Evolutionary conservation across 2,329 filamentous ascomycete species (phyloP).

Genomic region (Arachnomyces sp.): DNA sequence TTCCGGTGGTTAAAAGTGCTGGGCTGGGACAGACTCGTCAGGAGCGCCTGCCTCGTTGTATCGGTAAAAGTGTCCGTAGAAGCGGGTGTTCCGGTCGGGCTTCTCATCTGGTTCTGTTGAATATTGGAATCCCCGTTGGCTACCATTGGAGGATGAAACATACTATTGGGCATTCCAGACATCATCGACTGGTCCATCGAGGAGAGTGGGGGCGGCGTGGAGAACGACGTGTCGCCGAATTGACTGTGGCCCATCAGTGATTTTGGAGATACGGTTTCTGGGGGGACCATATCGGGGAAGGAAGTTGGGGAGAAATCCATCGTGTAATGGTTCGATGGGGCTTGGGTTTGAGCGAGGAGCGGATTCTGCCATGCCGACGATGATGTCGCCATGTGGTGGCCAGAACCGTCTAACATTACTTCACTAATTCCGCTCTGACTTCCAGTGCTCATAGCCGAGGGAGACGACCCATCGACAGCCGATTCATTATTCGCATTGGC

Average conservation of each 20-base stretch:
- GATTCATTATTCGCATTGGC: conserved; percentile 63
- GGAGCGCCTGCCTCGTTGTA: conserved; percentile 54
- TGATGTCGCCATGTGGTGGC: conserved; percentile 49
- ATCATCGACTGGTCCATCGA: conserved; percentile 65
- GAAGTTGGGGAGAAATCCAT: conserved; percentile 66
- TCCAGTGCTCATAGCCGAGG: conserved; percentile 88
- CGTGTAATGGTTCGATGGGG: conserved; percentile 59
- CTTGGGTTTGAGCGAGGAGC: conserved; percentile 60
- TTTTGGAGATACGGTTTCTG: conserved; percentile 68
- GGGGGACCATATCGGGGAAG: conserved; percentile 66
- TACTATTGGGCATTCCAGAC: conserved; percentile 51
- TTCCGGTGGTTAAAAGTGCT: conserved; percentile 49
- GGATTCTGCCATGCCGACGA: conserved; percentile 61
- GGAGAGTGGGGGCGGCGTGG: conserved; percentile 67
- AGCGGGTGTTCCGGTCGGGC: conserved; percentile 51
- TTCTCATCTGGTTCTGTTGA: conserved; percentile 46
- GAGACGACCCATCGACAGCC: conserved; percentile 85
- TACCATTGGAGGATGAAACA: conserved; percentile 39
- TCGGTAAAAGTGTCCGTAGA: conserved; percentile 60
- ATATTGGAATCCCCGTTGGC: conserved; percentile 38
- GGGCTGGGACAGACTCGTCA: conserved; percentile 54
- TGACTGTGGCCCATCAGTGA: conserved; percentile 61
- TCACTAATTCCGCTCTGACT: conserved; percentile 76
- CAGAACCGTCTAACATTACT: conserved; percentile 72
- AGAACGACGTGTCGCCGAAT: conserved; percentile 64